Evolutionary conservation across 2,329 filamentous ascomycete species (phyloP).

Genomic region (Samsoniella hepiali): DNA sequence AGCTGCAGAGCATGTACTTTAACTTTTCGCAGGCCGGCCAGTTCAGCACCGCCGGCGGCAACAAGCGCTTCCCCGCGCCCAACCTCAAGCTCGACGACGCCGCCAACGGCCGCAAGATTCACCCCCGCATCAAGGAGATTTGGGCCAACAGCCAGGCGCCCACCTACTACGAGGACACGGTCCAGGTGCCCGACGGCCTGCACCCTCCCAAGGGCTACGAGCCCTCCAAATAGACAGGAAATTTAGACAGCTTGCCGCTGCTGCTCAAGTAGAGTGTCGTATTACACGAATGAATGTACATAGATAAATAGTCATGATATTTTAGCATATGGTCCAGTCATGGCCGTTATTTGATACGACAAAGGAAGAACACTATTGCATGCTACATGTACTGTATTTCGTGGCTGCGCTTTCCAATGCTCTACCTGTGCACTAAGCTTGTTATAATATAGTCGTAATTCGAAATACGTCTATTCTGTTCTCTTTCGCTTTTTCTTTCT

Average conservation of each 20-base stretch:
- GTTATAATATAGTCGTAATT: too few relatives aligned
- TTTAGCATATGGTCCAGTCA: not conserved
- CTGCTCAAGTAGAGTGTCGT: too few relatives aligned
- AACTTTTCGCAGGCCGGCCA: slow-evolving; percentile 54
- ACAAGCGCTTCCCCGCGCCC: slow-evolving; percentile 37
- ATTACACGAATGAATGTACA: not conserved
- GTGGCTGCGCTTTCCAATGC: too few relatives aligned
- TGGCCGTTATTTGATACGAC: not conserved
- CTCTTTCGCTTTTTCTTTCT: too few relatives aligned
- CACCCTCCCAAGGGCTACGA: slow-evolving; percentile 41
- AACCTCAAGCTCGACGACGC: slow-evolving; percentile 35
- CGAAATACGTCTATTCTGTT: too few relatives aligned
- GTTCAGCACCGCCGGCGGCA: slow-evolving; percentile 38
- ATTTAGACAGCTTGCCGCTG: not conserved
- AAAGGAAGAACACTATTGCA: not conserved
- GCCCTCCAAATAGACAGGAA: not conserved
- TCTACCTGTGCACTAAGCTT: too few relatives aligned
- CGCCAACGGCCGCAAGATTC: slow-evolving; percentile 33
- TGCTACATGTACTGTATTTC: too few relatives aligned
- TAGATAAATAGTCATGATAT: not conserved
- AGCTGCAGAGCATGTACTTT: slow-evolving; percentile 44
- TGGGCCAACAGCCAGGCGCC: slow-evolving; percentile 38
- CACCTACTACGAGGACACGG: slow-evolving; percentile 41
- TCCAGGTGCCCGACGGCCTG: slow-evolving; percentile 41
- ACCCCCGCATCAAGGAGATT: slow-evolving; percentile 35